Evolutionary conservation across 2,329 filamentous ascomycete genomes (phyloP).

Genomic region (Gaeumannomyces sp.): DNA sequence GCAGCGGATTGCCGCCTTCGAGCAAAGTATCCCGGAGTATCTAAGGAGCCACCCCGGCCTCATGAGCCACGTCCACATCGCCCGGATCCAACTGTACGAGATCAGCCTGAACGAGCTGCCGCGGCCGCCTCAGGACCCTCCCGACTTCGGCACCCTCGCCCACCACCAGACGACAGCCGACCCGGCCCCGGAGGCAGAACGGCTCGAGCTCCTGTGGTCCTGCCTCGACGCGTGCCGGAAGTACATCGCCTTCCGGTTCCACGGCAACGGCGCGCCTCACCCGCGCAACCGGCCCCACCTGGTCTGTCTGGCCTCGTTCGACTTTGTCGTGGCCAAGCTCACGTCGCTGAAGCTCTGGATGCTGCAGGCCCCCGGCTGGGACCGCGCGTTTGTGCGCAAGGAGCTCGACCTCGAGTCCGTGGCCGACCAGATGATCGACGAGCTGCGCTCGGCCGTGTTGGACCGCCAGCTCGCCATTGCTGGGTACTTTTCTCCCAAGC

Average conservation of each 20-base stretch:
- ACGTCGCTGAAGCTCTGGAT: conserved; percentile 37
- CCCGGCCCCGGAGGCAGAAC: conserved; percentile 20
- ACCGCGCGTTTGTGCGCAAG: conserved; percentile 28
- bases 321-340: conserved; percentile 28
- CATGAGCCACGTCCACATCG: conserved; percentile 35
- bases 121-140: conserved; percentile 13
- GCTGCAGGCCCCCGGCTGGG: conserved; percentile 40
- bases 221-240: conserved; percentile 34
- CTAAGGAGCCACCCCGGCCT: conserved; percentile 21
- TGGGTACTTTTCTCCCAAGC: neutral
- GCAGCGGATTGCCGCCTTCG: conserved; percentile 32
- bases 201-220: conserved; percentile 39
- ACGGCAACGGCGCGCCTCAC: conserved; percentile 11
- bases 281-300: conserved; percentile 29
- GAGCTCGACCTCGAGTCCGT: conserved; percentile 29
- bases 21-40: conserved; percentile 10
- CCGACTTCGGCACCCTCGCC: conserved; percentile 26
- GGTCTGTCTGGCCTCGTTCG: conserved; percentile 38
- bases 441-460: neutral
- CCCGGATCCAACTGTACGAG: conserved; percentile 42
- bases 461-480: neutral
- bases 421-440: conserved; percentile 19
- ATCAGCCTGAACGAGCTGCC: conserved; percentile 33
- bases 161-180: conserved; percentile 15
- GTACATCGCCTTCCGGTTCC: conserved; percentile 30